Percentiles rank a stretch among this genome's conserved stretches.
phyloP scores from a whole-genome alignment of 2,329 filamentous ascomycete genomes.

The Ascochyta koolunga region DNA sequence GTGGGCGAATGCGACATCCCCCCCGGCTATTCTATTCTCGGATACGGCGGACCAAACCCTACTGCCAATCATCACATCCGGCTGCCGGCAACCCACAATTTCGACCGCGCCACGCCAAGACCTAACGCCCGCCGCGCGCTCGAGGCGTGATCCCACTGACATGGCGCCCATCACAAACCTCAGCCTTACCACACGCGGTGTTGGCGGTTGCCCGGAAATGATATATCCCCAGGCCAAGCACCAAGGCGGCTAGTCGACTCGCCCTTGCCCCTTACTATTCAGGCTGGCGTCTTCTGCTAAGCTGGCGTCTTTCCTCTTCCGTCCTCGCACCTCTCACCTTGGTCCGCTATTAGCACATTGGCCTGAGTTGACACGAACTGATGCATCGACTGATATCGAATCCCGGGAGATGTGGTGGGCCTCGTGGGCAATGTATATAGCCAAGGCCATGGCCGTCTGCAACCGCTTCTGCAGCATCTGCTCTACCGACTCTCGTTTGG shows the following conservation, averaged over 20 bases:
- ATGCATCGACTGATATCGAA: slow-evolving; percentile 13
- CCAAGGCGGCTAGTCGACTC: slow-evolving; percentile 15
- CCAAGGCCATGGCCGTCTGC: slow-evolving; percentile 2
- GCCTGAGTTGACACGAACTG: slow-evolving; percentile 14
- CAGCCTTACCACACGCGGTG: slow-evolving; percentile 16
- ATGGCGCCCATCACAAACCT: slow-evolving; percentile 9
- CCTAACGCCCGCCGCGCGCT: slow-evolving; percentile 1
- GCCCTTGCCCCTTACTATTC: slow-evolving; percentile 17
- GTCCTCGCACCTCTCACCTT: slow-evolving; percentile 3
- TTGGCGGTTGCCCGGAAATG: slow-evolving; percentile 15
- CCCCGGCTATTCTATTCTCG: slow-evolving; percentile 18
- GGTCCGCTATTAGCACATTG: not conserved
- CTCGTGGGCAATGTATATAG: slow-evolving; percentile 6
- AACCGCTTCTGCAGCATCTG: slow-evolving; percentile 14
- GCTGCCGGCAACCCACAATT: slow-evolving; percentile 7
- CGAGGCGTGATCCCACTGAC: slow-evolving; percentile 7
- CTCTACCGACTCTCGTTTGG: slow-evolving; percentile 19
- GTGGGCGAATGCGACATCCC: slow-evolving; percentile 13
- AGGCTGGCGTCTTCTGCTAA: slow-evolving; percentile 12
- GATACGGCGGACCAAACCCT: slow-evolving; percentile 15
- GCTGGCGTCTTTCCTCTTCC: slow-evolving; percentile 14
- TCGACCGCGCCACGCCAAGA: not conserved
- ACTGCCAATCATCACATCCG: slow-evolving; percentile 17
- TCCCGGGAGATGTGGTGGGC: slow-evolving; percentile 14
- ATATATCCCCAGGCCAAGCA: slow-evolving; percentile 11